phyloP scores from a whole-genome alignment of 2,329 filamentous ascomycete genomes.

The Alternaria solani region DNA sequence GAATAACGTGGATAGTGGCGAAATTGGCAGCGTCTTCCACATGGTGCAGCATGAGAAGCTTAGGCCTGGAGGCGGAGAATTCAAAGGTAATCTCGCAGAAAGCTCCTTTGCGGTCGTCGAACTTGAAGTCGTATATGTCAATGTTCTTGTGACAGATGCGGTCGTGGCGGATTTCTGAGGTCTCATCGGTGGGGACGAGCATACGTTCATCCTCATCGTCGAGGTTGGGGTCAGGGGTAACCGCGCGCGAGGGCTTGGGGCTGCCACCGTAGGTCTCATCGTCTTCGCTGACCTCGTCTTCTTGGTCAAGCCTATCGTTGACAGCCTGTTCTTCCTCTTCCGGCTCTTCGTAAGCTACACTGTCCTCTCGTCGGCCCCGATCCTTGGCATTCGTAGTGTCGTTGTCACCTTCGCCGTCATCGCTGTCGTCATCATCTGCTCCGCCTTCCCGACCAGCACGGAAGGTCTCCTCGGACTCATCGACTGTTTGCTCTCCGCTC shows the following conservation, averaged over 20 bases:
- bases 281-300: constrained; percentile 60
- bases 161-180: constrained; percentile 43
- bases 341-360: constrained; percentile 87
- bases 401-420: constrained; percentile 63
- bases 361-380: constrained; percentile 78
- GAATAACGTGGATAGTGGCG: constrained; percentile 86
- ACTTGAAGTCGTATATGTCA: constrained; percentile 79
- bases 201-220: constrained; percentile 38
- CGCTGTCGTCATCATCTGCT: constrained; percentile 79
- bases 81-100: constrained; percentile 84
- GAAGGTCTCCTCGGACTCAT: constrained; percentile 42
- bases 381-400: constrained; percentile 74
- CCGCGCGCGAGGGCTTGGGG: constrained; percentile 49
- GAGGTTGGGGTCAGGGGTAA: constrained; percentile 41
- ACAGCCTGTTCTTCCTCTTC: constrained; percentile 89
- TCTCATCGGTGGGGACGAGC: constrained; percentile 38
- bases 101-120: constrained; percentile 75
- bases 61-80: constrained; percentile 81
- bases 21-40: constrained; percentile 81
- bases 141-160: constrained; percentile 57
- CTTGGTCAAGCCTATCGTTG: constrained; percentile 66
- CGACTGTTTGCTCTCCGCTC: constrained; percentile 59
- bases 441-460: constrained; percentile 55
- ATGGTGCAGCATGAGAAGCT: constrained; percentile 90
- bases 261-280: constrained; percentile 63